Percentiles rank a stretch among this genome's conserved stretches.
Evolutionary conservation across 257 asterid genomes (phyloP).

Genomic region (Solanum chaucha): DNA sequence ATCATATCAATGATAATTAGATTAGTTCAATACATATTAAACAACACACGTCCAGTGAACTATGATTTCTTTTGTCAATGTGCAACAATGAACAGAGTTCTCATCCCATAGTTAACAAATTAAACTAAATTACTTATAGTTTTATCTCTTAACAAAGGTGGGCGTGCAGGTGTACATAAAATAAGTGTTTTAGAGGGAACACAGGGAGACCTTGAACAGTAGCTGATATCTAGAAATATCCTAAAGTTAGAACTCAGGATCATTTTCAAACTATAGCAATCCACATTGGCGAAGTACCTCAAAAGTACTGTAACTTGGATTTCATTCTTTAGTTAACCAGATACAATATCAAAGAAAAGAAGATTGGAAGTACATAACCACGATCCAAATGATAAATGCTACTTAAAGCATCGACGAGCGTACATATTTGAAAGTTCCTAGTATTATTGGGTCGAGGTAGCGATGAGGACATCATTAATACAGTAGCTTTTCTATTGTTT

Average conservation of each 20-base stretch:
- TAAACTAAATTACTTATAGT: background rate
- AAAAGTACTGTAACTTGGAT: too few species aligned
- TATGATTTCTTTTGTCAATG: background rate
- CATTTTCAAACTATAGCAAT: too few species aligned
- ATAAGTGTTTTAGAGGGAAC: background rate
- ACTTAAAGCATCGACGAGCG: too few species aligned
- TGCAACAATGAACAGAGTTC: background rate
- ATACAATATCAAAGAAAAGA: too few species aligned
- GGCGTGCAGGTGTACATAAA: background rate
- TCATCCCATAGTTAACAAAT: background rate
- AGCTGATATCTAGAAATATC: background rate
- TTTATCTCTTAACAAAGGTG: background rate
- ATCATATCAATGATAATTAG: background rate
- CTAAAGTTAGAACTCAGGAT: background rate
- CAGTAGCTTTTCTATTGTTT: too few species aligned
- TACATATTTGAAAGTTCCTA: too few species aligned
- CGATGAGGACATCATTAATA: too few species aligned
- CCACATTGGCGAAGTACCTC: too few species aligned
- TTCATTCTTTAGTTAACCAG: too few species aligned
- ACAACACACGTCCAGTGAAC: background rate
- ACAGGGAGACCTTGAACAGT: background rate
- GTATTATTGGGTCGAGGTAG: too few species aligned
- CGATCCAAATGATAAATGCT: too few species aligned
- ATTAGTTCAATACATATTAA: background rate
- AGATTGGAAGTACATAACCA: too few species aligned